Percentiles rank a stretch among this genome's conserved stretches.
phyloP scores from a whole-genome alignment of 2,329 filamentous ascomycete species.

The Aureobasidium sp. region DNA sequence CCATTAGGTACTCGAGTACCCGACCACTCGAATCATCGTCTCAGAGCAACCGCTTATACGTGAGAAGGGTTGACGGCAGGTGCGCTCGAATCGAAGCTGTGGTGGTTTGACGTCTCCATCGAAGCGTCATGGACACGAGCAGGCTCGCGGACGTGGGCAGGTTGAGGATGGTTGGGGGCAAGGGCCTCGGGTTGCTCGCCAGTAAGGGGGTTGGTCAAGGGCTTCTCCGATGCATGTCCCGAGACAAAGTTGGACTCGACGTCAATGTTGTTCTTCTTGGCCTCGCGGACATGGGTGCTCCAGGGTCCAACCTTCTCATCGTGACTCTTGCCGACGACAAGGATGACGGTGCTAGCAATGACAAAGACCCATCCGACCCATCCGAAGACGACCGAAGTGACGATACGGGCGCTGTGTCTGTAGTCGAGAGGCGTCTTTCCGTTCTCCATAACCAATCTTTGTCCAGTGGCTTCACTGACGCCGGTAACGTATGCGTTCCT shows the following conservation, averaged over 20 bases:
- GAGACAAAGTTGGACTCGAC: slow-evolving; percentile 4
- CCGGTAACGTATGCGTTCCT: slow-evolving; percentile 39
- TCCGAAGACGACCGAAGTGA: slow-evolving; percentile 44
- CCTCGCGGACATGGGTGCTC: slow-evolving; percentile 27
- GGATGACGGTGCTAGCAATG: slow-evolving; percentile 27
- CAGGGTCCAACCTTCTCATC: slow-evolving; percentile 32
- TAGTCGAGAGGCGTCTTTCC: slow-evolving; percentile 35
- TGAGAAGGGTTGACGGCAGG: slow-evolving; percentile 5
- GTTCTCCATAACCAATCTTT: slow-evolving; percentile 24
- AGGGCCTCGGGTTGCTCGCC: slow-evolving; percentile 1
- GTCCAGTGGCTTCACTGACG: slow-evolving; percentile 23
- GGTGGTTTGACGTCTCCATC: neutral
- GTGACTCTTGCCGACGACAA: slow-evolving; percentile 32
- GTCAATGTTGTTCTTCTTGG: slow-evolving; percentile 8
- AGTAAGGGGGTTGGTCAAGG: slow-evolving; percentile 5
- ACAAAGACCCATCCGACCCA: slow-evolving; percentile 41
- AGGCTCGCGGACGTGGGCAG: neutral
- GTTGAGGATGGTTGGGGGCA: neutral
- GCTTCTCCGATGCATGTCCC: slow-evolving; percentile 3
- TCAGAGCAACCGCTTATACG: neutral
- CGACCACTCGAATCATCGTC: neutral
- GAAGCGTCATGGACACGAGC: neutral
- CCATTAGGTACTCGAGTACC: neutral
- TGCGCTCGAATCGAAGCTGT: slow-evolving; percentile 1
- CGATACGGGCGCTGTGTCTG: slow-evolving; percentile 39